Base-by-base conservation (phyloP, 129 eudicot species). In the Pulicaria dysenterica region DNA sequence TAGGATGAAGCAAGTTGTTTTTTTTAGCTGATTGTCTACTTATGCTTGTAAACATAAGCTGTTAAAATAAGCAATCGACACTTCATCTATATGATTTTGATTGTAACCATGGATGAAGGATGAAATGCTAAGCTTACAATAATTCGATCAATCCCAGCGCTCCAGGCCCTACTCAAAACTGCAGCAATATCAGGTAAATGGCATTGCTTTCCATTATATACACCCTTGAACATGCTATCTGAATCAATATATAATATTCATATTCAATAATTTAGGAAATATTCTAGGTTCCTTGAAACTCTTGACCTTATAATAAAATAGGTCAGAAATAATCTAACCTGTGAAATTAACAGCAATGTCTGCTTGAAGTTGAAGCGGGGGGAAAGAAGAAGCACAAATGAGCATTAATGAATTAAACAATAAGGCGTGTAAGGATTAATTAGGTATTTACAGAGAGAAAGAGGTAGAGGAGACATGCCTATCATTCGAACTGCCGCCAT, bases 281-380 rank as follows among this genome's bases (percentile, higher is more conserved):
- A 12, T 17, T 5, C 4, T 24, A 24, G 2, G 31, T 24, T 24
- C 31, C 58, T 11, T 17, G 51, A 36, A 49, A 3, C 9, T 37
- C 14, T 54, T 37, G 31, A 63, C 0, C 37, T 13, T n/a, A 11
- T 6, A 5, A 39, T 54, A 42, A 13, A 50, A 43, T 64, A 0
- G 39, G 49, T 0, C 1, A 43, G 34, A 74, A 10, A 46, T 43
- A 48, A 63, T 42, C 71, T 78, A 47, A 90, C 99, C 97, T 80
- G 99, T 94, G 72, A 94, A 94, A 72, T 94, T 94, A 37, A 88
- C 99, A 12, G 99, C 99, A 73, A 94, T 94, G 69, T 90, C 99
- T 94, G 89, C 34, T 68, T 45, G 13, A 72, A 79, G 31, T 49
- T 54, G 50, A 69, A 57, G 74, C 67, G 46, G 45, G 16, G 17